These are phyloP conservation scores for Coemansia sp. DNA, from an alignment of 192 early-diverging fungal species.

Conservation along the genomic window DNA sequence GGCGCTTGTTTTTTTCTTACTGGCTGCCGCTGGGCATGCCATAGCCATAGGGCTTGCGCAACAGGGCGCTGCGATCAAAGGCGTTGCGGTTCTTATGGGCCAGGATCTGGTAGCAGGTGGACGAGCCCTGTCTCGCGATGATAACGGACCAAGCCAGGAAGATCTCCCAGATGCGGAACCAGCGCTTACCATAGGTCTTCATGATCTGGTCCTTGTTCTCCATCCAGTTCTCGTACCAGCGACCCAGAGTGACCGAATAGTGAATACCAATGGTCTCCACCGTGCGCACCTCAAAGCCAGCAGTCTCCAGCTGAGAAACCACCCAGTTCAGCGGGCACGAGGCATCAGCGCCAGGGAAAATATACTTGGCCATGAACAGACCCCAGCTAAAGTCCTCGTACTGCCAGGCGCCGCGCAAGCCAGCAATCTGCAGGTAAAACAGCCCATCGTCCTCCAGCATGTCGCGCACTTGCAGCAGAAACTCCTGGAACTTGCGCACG, in stretches of 20 bases:
- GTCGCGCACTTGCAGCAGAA: conserved; percentile 87
- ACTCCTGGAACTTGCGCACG: conserved; percentile 85
- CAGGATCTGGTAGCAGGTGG: conserved; percentile 95
- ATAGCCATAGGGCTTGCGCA: conserved; percentile 41
- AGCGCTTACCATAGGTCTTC: conserved; percentile 83
- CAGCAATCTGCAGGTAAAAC: conserved; percentile 98
- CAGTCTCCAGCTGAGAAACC: conserved; percentile 85
- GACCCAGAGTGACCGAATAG: conserved; percentile 92
- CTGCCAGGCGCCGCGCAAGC: conserved; percentile 80
- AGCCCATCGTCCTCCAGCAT: conserved; percentile 97
- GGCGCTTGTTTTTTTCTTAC: background rate
- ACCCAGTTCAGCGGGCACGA: conserved; percentile 96
- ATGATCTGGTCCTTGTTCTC: conserved; percentile 83
- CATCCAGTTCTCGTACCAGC: conserved; percentile 99
- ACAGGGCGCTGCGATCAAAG: conserved; percentile 78
- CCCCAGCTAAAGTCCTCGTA: conserved; percentile 87
- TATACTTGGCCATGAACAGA: conserved; percentile 98
- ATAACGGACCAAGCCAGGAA: conserved; percentile 98
- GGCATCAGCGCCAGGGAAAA: conserved; percentile 98
- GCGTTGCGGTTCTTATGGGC: conserved; percentile 96
- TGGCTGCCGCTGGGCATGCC: conserved; percentile 31
- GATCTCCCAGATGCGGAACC: conserved; percentile 96
- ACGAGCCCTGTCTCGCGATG: conserved; percentile 92
- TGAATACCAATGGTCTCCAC: conserved; percentile 93
- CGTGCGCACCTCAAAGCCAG: conserved; percentile 90